These are phyloP conservation scores for Platanus orientalis DNA, from an alignment of 164 flowering plant species.

Conservation along the genomic window DNA sequence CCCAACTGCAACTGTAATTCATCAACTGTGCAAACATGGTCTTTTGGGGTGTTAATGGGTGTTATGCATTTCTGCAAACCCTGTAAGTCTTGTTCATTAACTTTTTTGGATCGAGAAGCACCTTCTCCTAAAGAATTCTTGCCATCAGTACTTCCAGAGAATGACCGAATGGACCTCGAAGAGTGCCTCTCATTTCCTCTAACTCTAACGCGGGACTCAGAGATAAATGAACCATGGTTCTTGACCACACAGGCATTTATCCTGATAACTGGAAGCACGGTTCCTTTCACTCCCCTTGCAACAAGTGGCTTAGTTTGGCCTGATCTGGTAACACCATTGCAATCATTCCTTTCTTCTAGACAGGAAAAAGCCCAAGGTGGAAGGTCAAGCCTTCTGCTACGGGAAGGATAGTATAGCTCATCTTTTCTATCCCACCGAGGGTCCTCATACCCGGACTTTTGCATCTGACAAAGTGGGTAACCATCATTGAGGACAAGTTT, in stretches of 20 bases:
- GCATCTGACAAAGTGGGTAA: slow-evolving; percentile 83
- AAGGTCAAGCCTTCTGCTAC: slow-evolving; percentile 68
- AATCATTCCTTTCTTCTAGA: slow-evolving; percentile 65
- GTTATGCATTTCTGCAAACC: slow-evolving; percentile 28
- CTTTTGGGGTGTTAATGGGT: slow-evolving; percentile 51
- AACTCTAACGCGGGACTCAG: slow-evolving; percentile 55
- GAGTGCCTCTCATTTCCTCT: slow-evolving; percentile 59
- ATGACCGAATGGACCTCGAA: slow-evolving; percentile 43
- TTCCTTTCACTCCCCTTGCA: slow-evolving; percentile 63
- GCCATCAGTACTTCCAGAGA: slow-evolving; percentile 40
- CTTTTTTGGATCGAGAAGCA: slow-evolving; percentile 32
- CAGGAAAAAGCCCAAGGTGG: slow-evolving; percentile 81
- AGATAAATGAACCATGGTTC: slow-evolving; percentile 66
- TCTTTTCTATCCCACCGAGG: slow-evolving; percentile 80
- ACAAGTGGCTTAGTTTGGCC: slow-evolving; percentile 39
- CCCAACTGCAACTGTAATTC: slow-evolving; percentile 82
- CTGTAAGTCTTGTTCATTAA: slow-evolving; percentile 33
- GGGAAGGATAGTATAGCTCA: slow-evolving; percentile 72
- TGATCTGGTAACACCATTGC: slow-evolving; percentile 27
- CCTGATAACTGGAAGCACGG: slow-evolving; percentile 74
- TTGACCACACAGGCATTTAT: slow-evolving; percentile 92
- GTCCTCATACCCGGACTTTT: slow-evolving; percentile 78
- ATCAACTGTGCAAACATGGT: slow-evolving; percentile 54
- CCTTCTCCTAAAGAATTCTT: slow-evolving; percentile 48
- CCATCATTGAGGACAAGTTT: slow-evolving; percentile 86